phyloP scores from a whole-genome alignment of 306 rosid genomes.

The Prinsepia uniflora region DNA sequence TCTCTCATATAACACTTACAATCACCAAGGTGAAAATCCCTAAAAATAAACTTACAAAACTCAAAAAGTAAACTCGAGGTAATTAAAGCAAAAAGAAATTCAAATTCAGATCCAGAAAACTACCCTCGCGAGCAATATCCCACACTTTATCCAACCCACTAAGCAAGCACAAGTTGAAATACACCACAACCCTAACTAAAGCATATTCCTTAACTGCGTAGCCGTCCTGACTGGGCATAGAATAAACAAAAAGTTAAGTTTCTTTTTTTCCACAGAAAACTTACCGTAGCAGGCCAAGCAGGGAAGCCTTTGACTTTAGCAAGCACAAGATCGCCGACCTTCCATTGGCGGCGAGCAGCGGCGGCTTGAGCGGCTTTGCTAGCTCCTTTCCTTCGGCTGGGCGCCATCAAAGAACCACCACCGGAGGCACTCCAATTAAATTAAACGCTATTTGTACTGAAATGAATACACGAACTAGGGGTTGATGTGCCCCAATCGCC shows the following conservation, averaged over 20 bases:
- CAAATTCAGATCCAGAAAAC: slow-evolving; percentile 33
- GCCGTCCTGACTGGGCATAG: background rate
- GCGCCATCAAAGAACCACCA: slow-evolving; percentile 56
- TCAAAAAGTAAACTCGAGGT: background rate
- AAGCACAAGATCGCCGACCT: slow-evolving; percentile 93
- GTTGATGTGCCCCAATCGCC: slow-evolving; percentile 38
- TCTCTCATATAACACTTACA: background rate
- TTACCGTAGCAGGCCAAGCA: slow-evolving; percentile 97
- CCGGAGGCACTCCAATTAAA: slow-evolving; percentile 32
- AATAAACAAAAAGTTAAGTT: background rate
- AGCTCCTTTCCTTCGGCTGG: slow-evolving; percentile 70
- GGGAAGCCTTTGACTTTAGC: slow-evolving; percentile 96
- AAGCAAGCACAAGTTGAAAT: background rate
- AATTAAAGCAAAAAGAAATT: background rate
- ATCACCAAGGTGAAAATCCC: background rate
- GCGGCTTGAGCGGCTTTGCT: slow-evolving; percentile 75
- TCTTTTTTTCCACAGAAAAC: background rate
- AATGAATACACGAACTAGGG: slow-evolving; percentile 24
- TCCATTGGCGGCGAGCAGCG: slow-evolving; percentile 87
- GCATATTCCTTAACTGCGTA: background rate
- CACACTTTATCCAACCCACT: slow-evolving; percentile 13
- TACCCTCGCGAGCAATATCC: slow-evolving; percentile 8
- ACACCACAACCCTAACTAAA: slow-evolving; percentile 33
- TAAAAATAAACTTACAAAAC: background rate
- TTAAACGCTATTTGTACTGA: slow-evolving; percentile 32